Evolutionary conservation across 2,329 filamentous ascomycete genomes (phyloP), one percentile per base, ranked within the genome.

Genomic region (Hypomyces rosellus): DNA sequence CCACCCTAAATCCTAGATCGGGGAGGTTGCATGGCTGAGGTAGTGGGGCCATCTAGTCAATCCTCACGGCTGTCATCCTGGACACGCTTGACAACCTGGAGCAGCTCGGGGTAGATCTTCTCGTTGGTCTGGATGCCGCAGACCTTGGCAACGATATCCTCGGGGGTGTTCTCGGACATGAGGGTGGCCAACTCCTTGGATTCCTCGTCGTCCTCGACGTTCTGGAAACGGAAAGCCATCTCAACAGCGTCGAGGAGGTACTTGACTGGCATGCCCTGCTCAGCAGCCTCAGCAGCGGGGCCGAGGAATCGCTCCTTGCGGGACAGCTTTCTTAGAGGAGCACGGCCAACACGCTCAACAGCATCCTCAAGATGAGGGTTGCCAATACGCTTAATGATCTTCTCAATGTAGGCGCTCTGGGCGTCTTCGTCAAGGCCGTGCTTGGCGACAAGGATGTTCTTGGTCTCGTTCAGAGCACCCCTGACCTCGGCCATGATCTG

Each of bases 271-370:
- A 89, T 77, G 52, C 82, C 89, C 53, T 80, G 77, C 76, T 96
- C 89, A 42, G 90, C 90, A 15, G 99, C 81, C 72, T 95, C 87
- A 9, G 88, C 82, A 42, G 93, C 92, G 5, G 93, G 93, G 42
- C 88, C 90, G 61, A 99, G 85, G 75, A 99, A 96, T 41, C 93
- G 90, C 75, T 99, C 93, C 74, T 95, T 93, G 69, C 91, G 88
- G 57, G 86, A 86, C 34, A 99, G 80, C 78, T 99, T 99, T 67
- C 93, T 87, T 54, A 99, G 76, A 15, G 93, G 93, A 15, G 91
- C 92, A 66, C 93, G 91, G 50, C 92, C 93, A 57, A 99, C 93
- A 69, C 93, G 91, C 75, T 95, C 89, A 34, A 96, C 90, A 12
- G 86, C 85, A 69, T 99, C 92, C 71, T 95, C 89, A 52, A 96